Conservation (phyloP, 805 yeast species). For the Schizosaccharomyces cryophilus region DNA sequence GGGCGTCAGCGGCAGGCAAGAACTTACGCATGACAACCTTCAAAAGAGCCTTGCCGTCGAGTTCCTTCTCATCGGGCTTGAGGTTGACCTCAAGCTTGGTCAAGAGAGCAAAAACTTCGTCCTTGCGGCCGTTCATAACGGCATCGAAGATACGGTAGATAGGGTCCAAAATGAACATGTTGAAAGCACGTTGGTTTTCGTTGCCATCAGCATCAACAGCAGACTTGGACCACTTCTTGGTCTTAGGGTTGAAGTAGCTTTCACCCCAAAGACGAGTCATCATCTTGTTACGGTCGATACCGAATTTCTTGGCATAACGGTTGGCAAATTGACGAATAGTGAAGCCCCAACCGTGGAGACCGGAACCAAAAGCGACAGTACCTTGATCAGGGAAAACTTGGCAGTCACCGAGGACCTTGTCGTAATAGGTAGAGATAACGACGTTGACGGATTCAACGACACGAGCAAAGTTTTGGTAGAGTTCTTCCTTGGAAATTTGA, state of each 20-base stretch:
- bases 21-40: slow-evolving; percentile 98
- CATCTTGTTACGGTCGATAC: slow-evolving; percentile 95
- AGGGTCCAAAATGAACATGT: slow-evolving; percentile 97
- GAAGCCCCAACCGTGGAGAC: slow-evolving; percentile 99
- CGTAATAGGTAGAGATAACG: slow-evolving; percentile 84
- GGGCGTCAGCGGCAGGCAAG: slow-evolving; percentile 99
- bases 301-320: slow-evolving; percentile 97
- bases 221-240: slow-evolving; percentile 96
- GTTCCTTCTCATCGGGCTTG: slow-evolving; percentile 92
- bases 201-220: slow-evolving; percentile 78
- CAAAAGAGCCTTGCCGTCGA: slow-evolving; percentile 95
- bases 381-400: slow-evolving; percentile 98
- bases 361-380: slow-evolving; percentile 99
- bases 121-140: slow-evolving; percentile 98
- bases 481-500: slow-evolving; percentile 96
- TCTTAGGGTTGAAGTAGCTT: slow-evolving; percentile 98
- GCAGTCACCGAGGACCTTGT: slow-evolving; percentile 72
- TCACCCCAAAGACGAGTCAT: slow-evolving; percentile 99
- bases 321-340: slow-evolving; percentile 94
- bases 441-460: slow-evolving; percentile 98
- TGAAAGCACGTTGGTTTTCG: slow-evolving; percentile 94
- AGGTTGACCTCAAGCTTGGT: slow-evolving; percentile 82
- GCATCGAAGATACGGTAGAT: slow-evolving; percentile 91
- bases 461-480: slow-evolving; percentile 94
- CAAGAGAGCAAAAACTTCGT: slow-evolving; percentile 72